Base-by-base conservation (phyloP, 768 basidiomycete species). In the Leccinum variicolor region DNA sequence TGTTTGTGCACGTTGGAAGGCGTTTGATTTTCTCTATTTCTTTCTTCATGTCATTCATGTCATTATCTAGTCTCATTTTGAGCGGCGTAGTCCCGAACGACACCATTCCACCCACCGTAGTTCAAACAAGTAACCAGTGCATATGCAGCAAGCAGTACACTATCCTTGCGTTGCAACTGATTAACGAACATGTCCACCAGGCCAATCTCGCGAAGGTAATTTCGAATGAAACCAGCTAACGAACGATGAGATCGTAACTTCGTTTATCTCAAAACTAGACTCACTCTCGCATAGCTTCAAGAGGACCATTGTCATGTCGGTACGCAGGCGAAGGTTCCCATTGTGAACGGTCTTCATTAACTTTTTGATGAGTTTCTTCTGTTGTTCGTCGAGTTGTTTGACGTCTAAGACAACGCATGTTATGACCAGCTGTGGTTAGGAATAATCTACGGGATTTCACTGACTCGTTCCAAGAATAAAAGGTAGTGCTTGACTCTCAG, bases 211-310 rank as follows among this genome's bases (percentile, higher is more conserved):
- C 21, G 21, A 5, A 69, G 59, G 50, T 53, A 45, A 6, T 28
- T 13, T 17, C 61, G 59, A 17, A 69, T 57, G 0, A 4, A 19
- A 11, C 0, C 3, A 28, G 51, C 65, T 69, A 4, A 52, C n/a
- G 21, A 36, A 49, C 25, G 5, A 15, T 66, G 2, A 62, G 50
- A 9, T 17, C n/a, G 1, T 6, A 13, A 8, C 17, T 39, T 41
- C 25, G 10, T 11, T 14, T 4, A 4, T n/a, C n/a, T 41, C 8
- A 4, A 41, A 36, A 19, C 4, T 17, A 29, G 1, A 39, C 60
- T 25, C 17, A 70, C 67, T 61, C 21, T 67, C 60, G 50, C 61
- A 63, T 19, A 69, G 52, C 15, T 61, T 65, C 39, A 69, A 5
- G 28, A 69, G 21, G 0, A 68, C 63, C 53, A 67, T 46, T 6